A percentile compares a stretch with the other conserved stretches of the same genome.
Conservation (phyloP, 108 stramenopile genomes). For the Chaetoceros muelleri region DNA sequence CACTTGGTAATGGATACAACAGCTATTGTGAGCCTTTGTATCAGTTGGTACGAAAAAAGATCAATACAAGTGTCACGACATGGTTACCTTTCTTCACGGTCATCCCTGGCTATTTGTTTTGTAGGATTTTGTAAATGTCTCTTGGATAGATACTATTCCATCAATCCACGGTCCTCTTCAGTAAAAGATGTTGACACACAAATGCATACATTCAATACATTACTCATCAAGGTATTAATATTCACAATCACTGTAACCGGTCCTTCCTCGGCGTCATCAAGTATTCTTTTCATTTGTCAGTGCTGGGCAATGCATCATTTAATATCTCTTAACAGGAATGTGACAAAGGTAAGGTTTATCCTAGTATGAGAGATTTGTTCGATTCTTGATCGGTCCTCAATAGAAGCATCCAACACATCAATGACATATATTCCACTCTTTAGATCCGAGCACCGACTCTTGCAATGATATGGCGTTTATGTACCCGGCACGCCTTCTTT, state of each 20-base stretch:
- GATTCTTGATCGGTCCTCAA: no score
- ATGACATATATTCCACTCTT: not conserved
- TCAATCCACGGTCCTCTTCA: no score
- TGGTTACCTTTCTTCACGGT: slow-evolving; percentile 38
- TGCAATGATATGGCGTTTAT: slow-evolving; percentile 54
- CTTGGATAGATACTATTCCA: no score
- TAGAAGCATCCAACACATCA: no score
- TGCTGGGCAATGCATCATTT: slow-evolving; percentile 35
- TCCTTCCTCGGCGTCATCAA: slow-evolving; percentile 50
- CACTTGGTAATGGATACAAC: slow-evolving; percentile 31
- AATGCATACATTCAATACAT: not conserved
- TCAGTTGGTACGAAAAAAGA: slow-evolving; percentile 68
- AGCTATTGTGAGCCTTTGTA: slow-evolving; percentile 26
- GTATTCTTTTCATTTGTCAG: slow-evolving; percentile 38
- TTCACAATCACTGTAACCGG: slow-evolving; percentile 68
- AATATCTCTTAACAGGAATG: not conserved
- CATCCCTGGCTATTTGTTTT: slow-evolving; percentile 25
- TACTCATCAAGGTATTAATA: slow-evolving; percentile 25
- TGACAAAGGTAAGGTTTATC: slow-evolving; percentile 1
- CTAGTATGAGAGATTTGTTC: no score
- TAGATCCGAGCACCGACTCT: slow-evolving; percentile 36
- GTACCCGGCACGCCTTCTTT: slow-evolving; percentile 64
- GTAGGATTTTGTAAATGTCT: slow-evolving; percentile 3
- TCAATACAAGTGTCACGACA: slow-evolving; percentile 31
- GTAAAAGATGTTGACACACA: not conserved